These are phyloP conservation scores for Hypoxylon crocopeplum DNA, from an alignment of 495 filamentous ascomycete species.

Conservation along the genomic window DNA sequence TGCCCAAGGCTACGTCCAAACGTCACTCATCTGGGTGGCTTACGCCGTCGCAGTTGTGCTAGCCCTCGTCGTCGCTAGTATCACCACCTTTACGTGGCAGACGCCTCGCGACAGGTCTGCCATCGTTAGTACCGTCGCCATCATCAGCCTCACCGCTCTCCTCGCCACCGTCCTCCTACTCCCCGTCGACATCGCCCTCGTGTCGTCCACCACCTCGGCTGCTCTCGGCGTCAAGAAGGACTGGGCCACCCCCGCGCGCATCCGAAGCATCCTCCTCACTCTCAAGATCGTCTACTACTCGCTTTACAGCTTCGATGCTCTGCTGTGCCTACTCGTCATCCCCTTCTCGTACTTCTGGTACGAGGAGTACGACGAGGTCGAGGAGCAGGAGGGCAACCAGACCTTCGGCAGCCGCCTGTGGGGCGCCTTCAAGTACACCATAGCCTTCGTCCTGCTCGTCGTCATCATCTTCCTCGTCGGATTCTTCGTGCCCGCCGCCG, in stretches of 20 bases:
- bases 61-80: constrained; percentile 71
- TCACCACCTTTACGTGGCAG: constrained; percentile 89
- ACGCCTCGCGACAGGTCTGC: constrained; percentile 83
- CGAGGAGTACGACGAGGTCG: constrained; percentile 92
- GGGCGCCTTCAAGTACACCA: constrained; percentile 88
- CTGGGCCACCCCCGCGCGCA: constrained; percentile 83
- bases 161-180: constrained; percentile 92
- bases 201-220: constrained; percentile 83
- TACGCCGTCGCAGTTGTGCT: constrained; percentile 81
- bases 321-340: constrained; percentile 88
- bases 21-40: constrained; percentile 89
- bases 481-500: constrained; percentile 86
- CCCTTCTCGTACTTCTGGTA: constrained; percentile 99
- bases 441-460: constrained; percentile 79
- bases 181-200: constrained; percentile 93
- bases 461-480: constrained; percentile 88
- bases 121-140: constrained; percentile 79
- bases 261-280: constrained; percentile 77
- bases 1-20: constrained; percentile 69
- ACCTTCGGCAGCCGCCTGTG: constrained; percentile 71
- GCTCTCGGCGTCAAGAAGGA: constrained; percentile 84
- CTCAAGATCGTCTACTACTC: constrained; percentile 91
- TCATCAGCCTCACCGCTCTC: constrained; percentile 82
- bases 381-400: constrained; percentile 76
- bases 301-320: constrained; percentile 88